phyloP scores from a whole-genome alignment of 116 monocot species.

The Cymodocea nodosa region DNA sequence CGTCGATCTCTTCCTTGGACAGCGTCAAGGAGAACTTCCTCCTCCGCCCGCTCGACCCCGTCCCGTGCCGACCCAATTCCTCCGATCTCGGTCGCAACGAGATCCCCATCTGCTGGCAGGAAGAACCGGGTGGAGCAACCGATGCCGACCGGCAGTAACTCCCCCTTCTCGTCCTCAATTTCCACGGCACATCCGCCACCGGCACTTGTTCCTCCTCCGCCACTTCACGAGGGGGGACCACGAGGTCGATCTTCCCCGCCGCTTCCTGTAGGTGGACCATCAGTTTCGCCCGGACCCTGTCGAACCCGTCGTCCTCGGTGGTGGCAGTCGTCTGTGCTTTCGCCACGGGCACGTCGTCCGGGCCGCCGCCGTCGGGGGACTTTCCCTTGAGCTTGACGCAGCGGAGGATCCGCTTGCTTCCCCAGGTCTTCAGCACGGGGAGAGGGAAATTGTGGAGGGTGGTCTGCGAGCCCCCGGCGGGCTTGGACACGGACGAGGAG shows the following conservation, averaged over 20 bases:
- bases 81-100: conserved; percentile 13
- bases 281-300: conserved; percentile 19
- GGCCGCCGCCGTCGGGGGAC: too few relatives aligned
- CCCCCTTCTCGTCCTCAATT: conserved; percentile 23
- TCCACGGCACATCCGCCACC: conserved; percentile 24
- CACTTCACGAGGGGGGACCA: not conserved
- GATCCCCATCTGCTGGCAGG: not conserved
- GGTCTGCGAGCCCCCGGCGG: too few relatives aligned
- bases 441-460: not conserved
- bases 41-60: conserved; percentile 8
- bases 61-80: conserved; percentile 3
- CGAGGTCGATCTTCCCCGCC: conserved; percentile 18
- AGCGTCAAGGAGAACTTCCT: conserved; percentile 34
- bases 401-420: conserved; percentile 2
- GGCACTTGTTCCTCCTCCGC: not conserved
- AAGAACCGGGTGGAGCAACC: conserved; percentile 3
- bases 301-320: conserved; percentile 8
- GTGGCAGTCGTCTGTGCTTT: not conserved
- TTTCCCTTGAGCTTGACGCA: conserved; percentile 1
- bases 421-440: conserved; percentile 8
- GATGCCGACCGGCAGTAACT: not conserved
- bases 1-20: conserved; percentile 56
- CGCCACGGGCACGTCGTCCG: too few relatives aligned
- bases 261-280: conserved; percentile 25
- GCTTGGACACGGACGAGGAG: not conserved